Evolutionary conservation across 2,329 filamentous ascomycete genomes (phyloP), one percentile per base, ranked within the genome.

Genomic region (Passalora sequoiae): DNA sequence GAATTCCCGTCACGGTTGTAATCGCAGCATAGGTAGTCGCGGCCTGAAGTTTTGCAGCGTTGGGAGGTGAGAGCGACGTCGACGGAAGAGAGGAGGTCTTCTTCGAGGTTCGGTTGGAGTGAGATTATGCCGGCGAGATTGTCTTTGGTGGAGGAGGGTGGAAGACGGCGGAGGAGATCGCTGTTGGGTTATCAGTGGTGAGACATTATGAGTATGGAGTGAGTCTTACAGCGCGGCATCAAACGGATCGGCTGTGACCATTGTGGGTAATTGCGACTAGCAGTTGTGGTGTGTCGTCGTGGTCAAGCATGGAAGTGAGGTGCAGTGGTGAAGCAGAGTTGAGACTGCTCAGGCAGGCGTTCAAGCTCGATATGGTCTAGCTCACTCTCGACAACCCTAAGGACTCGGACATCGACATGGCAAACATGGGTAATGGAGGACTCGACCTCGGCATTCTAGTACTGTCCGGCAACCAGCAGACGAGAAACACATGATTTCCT

Each of bases 1-100:
- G 86, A 94, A 72, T 96, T 91, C 51, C 92, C 92, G 69, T 98
- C 92, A 54, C 92, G 89, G 77, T 98, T 98, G 78, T 98, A 98
- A 77, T 98, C 92, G 76, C 92, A 98, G 61, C 96, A 85, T 39
- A 98, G 81, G 73, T 95, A 98, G 71, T 97, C 92, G 57, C 91
- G 86, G 59, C 89, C 88, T 22, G 87, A 85, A 69, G 89, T 86
- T 58, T 81, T 80, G 75, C 92, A 97, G 55, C 86, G 84, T 59
- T 84, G 83, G 51, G 94, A 78, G 47, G 85, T 82, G 44, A 98
- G 83, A 17, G 92, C 92, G 68, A 97, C 91, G 69, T 98, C 92
- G 58, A 98, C 92, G 17, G 91, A 95, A 55, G 91, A 92, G 54
- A 98, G 87, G 31, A 98, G 87, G 66, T 98, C 92, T 75, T 98